Conservation (phyloP, 768 basidiomycete species). For the Leccinum rimulosum region DNA sequence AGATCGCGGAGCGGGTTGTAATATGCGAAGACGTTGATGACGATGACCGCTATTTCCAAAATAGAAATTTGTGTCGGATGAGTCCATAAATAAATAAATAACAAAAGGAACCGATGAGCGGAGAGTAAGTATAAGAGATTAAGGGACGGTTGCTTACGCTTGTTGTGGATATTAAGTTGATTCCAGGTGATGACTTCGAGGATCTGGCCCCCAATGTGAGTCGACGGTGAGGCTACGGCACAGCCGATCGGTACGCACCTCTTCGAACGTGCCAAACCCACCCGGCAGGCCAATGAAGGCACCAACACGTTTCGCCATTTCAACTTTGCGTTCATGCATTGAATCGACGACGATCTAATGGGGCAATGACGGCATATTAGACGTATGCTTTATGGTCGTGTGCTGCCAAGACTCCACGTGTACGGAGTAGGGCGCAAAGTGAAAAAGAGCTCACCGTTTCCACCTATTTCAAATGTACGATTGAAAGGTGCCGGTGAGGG, state of each 20-base stretch:
- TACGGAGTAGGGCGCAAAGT: not conserved
- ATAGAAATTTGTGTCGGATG: not conserved
- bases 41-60: slow-evolving; percentile 60
- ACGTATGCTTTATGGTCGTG: slow-evolving; percentile 3
- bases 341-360: slow-evolving; percentile 67
- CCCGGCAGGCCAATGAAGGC: slow-evolving; percentile 91
- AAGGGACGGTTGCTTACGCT: slow-evolving; percentile 50
- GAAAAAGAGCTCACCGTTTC: slow-evolving; percentile 29
- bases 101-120: not conserved
- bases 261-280: slow-evolving; percentile 94
- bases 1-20: slow-evolving; percentile 81
- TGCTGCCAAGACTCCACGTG: slow-evolving; percentile 1
- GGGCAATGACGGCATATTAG: slow-evolving; percentile 6
- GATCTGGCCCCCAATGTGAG: slow-evolving; percentile 41
- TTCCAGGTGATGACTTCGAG: slow-evolving; percentile 95
- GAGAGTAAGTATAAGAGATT: not conserved
- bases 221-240: not conserved
- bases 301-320: slow-evolving; percentile 79
- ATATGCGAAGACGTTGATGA: slow-evolving; percentile 84
- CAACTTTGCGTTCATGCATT: slow-evolving; percentile 87
- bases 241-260: slow-evolving; percentile 40
- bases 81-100: not conserved
- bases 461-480: slow-evolving; percentile 15
- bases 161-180: slow-evolving; percentile 82
- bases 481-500: not conserved